Evolutionary conservation across 2,329 filamentous ascomycete species (phyloP), one percentile per base, ranked within the genome.

Genomic region (Ascochyta viciae-villosae): DNA sequence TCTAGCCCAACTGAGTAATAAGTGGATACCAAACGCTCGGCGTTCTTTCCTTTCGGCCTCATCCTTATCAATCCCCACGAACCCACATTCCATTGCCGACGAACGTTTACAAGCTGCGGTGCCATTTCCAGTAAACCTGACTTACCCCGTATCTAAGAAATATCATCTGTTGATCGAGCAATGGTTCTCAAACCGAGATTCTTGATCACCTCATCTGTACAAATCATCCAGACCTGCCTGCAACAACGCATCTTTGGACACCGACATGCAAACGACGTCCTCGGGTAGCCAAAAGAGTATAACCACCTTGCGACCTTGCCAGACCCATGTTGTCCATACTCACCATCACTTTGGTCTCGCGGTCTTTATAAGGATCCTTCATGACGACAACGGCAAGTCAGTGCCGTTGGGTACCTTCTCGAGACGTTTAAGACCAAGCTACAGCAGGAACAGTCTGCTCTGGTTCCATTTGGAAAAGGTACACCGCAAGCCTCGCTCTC

Each of bases 1-100:
- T 3, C 35, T 48, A 48, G 31, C 1, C 34, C 22, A 3, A 48
- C 47, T 2, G 1, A 16, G 54, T 13, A 43, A 34, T 16, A 41
- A 23, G 53, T 39, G 47, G 47, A n/a, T n/a, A n/a, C 13, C 22
- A 9, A 45, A 26, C 23, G 12, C 35, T 50, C 46, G 46, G 52
- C 35, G 31, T 26, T 50, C 46, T 39, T 43, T 50, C 48, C 31
- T 24, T 29, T 39, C 33, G 16, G 19, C n/a, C 34, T 53, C 43
- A 47, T 4, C 37, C 38, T 54, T 43, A 54, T 54, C 50, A 13
- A 12, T 26, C 7, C 31, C 22, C 15, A 38, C 23, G 7, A 3
- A n/a, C 39, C 23, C n/a, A 41, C 13, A 27, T 41, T 16, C 7
- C 19, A 16, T 5, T 26, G 24, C 10, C 13, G 24, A 41, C 23